Conservation (phyloP, 306 rosid genomes). For the Glycine soja region DNA sequence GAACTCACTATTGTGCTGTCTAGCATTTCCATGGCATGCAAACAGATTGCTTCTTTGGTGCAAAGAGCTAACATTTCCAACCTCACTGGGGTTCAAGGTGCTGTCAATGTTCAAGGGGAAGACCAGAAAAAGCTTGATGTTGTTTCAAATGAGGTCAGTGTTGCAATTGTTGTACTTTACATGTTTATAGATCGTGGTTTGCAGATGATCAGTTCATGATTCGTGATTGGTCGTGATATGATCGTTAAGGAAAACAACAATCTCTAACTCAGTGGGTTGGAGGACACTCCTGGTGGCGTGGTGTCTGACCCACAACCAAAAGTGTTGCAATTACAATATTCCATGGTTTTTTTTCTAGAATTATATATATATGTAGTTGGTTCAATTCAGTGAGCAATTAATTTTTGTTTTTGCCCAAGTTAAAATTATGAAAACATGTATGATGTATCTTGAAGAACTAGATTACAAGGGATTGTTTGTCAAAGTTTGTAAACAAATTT, state of each 20-base stretch:
- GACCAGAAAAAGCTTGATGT: slow-evolving; percentile 97
- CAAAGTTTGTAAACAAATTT: slow-evolving; percentile 13
- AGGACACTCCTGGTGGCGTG: too few relatives aligned
- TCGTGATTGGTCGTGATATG: too few relatives aligned
- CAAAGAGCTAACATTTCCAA: slow-evolving; percentile 90
- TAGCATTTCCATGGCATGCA: slow-evolving; percentile 95
- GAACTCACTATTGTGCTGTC: slow-evolving; percentile 90
- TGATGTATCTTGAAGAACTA: slow-evolving; percentile 7
- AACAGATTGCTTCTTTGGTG: slow-evolving; percentile 92
- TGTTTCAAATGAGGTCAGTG: slow-evolving; percentile 91
- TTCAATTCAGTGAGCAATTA: slow-evolving; percentile 3
- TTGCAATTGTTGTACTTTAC: too few relatives aligned
- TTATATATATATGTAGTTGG: background rate
- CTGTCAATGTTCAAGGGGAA: slow-evolving; percentile 90
- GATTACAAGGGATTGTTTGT: slow-evolving; percentile 17
- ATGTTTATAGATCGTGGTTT: too few relatives aligned
- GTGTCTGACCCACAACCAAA: too few relatives aligned
- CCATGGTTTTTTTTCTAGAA: too few relatives aligned
- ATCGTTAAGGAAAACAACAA: too few relatives aligned
- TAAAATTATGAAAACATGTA: background rate
- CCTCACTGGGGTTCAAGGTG: slow-evolving; percentile 93
- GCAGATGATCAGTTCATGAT: too few relatives aligned
- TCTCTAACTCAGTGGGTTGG: too few relatives aligned
- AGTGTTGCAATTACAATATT: too few relatives aligned
- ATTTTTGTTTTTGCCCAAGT: slow-evolving; percentile 1